A percentile compares a stretch with the other conserved stretches of the same genome.
Conservation (phyloP, 169 alveolate genomes). For the Eimeria falciformis region DNA sequence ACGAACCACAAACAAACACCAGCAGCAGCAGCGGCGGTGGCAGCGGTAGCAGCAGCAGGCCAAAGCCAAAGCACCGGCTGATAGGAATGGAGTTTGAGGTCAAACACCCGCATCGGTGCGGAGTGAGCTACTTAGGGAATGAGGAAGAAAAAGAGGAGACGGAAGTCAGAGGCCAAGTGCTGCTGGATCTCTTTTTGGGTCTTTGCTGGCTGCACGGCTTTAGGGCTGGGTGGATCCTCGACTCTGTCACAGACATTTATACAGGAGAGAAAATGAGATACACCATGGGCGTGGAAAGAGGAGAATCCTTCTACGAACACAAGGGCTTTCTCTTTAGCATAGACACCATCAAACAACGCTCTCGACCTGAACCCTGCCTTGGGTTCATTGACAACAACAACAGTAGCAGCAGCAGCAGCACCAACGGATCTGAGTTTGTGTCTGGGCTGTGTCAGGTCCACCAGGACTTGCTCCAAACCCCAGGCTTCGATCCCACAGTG, state of each 20-base stretch:
- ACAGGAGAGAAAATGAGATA: neutral
- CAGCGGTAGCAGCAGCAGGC: neutral
- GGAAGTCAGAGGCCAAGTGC: constrained; percentile 16
- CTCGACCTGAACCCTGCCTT: neutral
- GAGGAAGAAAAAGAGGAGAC: constrained; percentile 1
- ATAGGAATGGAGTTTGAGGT: constrained; percentile 61
- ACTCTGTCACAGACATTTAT: constrained; percentile 13
- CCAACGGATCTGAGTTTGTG: neutral
- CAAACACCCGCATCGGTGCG: constrained; percentile 47
- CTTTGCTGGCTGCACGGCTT: constrained; percentile 57
- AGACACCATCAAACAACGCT: constrained; percentile 10
- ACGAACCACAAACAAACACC: neutral
- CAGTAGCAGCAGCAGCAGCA: constrained; percentile 27
- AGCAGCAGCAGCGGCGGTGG: constrained; percentile 16
- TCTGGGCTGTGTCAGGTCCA: constrained; percentile 24
- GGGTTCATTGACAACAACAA: neutral
- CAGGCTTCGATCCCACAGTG: constrained; percentile 36
- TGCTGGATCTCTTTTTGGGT: constrained; percentile 13
- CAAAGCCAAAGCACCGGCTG: constrained; percentile 24
- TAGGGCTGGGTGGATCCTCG: constrained; percentile 41
- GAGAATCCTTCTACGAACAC: constrained; percentile 45
- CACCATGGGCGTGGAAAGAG: constrained; percentile 48
- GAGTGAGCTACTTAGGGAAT: constrained; percentile 57
- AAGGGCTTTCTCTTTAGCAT: constrained; percentile 48
- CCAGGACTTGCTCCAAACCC: constrained; percentile 19